These are phyloP conservation scores for Umbilicaria muhlenbergii DNA, from an alignment of 495 filamentous ascomycete genomes.

Conservation along the genomic window DNA sequence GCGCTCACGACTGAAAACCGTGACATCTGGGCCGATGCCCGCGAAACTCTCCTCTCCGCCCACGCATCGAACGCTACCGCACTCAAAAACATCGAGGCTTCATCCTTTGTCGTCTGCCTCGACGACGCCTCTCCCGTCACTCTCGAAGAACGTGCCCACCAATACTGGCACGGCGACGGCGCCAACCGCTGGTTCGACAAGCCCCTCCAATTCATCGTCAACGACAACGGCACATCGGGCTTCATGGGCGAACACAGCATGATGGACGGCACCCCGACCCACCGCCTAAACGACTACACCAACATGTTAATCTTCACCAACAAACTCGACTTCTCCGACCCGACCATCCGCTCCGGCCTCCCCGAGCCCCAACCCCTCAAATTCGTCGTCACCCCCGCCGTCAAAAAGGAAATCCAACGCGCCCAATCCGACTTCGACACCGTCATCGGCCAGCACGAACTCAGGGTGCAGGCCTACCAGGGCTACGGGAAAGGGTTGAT, in stretches of 20 bases:
- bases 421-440: conserved; percentile 61
- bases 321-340: conserved; percentile 71
- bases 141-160: conserved; percentile 83
- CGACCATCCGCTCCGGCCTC: conserved; percentile 62
- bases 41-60: conserved; percentile 57
- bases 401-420: conserved; percentile 57
- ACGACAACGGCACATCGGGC: conserved; percentile 93
- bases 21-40: conserved; percentile 80
- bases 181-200: conserved; percentile 97
- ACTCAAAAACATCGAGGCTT: conserved; percentile 72
- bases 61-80: conserved; percentile 59
- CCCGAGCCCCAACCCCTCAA: conserved; percentile 62
- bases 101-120: conserved; percentile 84
- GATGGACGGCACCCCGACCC: conserved; percentile 99
- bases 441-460: conserved; percentile 75
- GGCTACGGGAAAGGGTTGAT: conserved; percentile 97
- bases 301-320: conserved; percentile 81
- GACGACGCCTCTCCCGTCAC: conserved; percentile 89
- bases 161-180: conserved; percentile 98
- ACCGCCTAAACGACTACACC: conserved; percentile 87
- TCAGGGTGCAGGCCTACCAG: conserved; percentile 86
- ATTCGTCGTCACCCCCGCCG: conserved; percentile 59
- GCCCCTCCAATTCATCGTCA: conserved; percentile 93
- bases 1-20: conserved; percentile 82
- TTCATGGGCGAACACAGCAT: conserved; percentile 99